These are phyloP conservation scores for Lathyrus sativus DNA, from an alignment of 306 rosid species.

Conservation along the genomic window DNA sequence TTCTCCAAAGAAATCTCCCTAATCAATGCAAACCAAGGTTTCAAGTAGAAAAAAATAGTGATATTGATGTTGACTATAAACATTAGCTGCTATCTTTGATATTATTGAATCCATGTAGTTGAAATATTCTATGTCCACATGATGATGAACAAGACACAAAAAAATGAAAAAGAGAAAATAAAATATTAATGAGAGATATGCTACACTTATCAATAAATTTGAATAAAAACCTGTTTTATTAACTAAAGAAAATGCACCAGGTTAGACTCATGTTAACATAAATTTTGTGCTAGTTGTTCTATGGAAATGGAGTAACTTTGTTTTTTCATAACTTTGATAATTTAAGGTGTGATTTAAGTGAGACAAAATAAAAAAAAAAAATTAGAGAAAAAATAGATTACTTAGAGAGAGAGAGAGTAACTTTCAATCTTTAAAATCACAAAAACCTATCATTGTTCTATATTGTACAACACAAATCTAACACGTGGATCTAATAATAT, in stretches of 20 bases:
- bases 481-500: constrained; percentile 36
- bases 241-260: too few species aligned
- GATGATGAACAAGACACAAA: not conserved
- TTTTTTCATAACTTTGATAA: too few species aligned
- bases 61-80: not conserved
- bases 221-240: not conserved
- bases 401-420: too few species aligned
- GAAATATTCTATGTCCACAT: not conserved
- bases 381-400: too few species aligned
- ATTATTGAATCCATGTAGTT: not conserved
- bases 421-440: too few species aligned
- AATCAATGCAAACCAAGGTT: not conserved
- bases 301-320: too few species aligned
- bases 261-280: constrained; percentile 11
- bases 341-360: too few species aligned
- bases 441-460: too few species aligned
- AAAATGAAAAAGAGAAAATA: not conserved
- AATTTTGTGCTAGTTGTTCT: not conserved
- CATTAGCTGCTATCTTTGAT: not conserved
- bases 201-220: not conserved
- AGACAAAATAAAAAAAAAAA: too few species aligned
- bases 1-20: not conserved
- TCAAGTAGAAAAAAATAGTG: not conserved
- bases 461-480: constrained; percentile 2
- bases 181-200: not conserved